Conservation (phyloP, 1,284 basidiomycete species). For the Austroboletus sp. region DNA sequence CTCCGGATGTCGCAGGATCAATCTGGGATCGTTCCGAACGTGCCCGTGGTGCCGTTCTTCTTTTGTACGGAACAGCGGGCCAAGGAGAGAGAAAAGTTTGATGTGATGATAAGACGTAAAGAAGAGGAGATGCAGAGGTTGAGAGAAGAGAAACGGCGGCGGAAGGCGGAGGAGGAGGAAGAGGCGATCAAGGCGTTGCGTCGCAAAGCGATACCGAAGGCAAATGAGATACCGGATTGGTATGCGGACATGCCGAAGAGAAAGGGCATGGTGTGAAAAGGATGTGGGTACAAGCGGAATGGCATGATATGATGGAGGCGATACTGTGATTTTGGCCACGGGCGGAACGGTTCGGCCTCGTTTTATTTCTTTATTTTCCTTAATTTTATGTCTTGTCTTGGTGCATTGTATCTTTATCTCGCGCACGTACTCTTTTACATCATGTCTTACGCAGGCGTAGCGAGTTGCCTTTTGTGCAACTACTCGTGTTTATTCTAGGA, state of each 20-base stretch:
- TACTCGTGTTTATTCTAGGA: conserved; percentile 21
- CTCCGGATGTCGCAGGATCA: conserved; percentile 43
- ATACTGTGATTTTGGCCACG: conserved; percentile 12
- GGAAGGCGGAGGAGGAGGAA: conserved; percentile 50
- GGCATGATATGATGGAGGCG: conserved; percentile 8
- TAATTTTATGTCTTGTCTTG: conserved; percentile 8
- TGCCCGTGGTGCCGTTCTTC: conserved; percentile 39
- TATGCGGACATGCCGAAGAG: conserved; percentile 43
- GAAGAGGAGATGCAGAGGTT: conserved; percentile 46
- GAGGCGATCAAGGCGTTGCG: conserved; percentile 51
- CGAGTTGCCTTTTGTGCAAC: conserved; percentile 7
- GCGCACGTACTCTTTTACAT: conserved; percentile 20
- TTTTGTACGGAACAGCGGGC: conserved; percentile 52
- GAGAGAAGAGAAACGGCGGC: conserved; percentile 38
- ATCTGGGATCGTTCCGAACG: conserved; percentile 38
- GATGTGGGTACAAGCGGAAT: conserved; percentile 6
- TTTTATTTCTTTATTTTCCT: neutral
- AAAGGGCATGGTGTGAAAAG: conserved; percentile 22
- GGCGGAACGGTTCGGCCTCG: conserved; percentile 5
- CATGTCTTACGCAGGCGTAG: conserved; percentile 5
- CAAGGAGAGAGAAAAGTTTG: conserved; percentile 57
- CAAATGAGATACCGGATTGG: conserved; percentile 68
- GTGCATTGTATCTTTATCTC: conserved; percentile 7
- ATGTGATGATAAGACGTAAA: conserved; percentile 48
- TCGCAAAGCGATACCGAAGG: conserved; percentile 57